Evolutionary conservation across 306 rosid species (phyloP).

Genomic region (Trifolium dubium): DNA sequence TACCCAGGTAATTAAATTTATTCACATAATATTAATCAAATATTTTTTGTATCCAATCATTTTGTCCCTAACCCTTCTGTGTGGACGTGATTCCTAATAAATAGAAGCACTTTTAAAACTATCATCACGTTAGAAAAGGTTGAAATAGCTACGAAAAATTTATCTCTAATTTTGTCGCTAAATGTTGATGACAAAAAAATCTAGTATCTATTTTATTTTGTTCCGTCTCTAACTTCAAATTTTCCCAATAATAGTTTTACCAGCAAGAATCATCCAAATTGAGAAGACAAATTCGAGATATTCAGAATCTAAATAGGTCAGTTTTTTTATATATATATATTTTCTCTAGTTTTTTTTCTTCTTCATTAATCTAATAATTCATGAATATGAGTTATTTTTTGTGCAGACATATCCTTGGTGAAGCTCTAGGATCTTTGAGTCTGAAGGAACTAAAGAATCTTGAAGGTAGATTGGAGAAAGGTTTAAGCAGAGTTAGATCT

Average conservation of each 20-base stretch:
- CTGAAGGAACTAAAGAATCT: slow-evolving; percentile 85
- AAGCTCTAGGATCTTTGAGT: slow-evolving; percentile 73
- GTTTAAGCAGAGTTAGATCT: slow-evolving; percentile 84
- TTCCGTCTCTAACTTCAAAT: not conserved
- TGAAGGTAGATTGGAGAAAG: slow-evolving; percentile 94
- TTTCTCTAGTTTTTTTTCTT: not conserved
- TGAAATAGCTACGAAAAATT: too few relatives aligned
- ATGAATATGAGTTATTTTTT: not conserved
- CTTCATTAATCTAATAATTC: not conserved
- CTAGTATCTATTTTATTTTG: too few relatives aligned
- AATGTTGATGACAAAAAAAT: too few relatives aligned
- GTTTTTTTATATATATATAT: not conserved
- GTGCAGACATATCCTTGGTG: slow-evolving; percentile 85
- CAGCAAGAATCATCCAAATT: slow-evolving; percentile 91
- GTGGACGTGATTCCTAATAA: too few relatives aligned
- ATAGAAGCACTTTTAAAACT: too few relatives aligned
- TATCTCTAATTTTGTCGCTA: too few relatives aligned
- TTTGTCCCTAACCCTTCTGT: too few relatives aligned
- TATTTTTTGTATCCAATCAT: too few relatives aligned
- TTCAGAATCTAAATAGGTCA: slow-evolving; percentile 83
- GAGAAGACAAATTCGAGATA: slow-evolving; percentile 82
- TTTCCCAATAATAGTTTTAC: slow-evolving; percentile 64
- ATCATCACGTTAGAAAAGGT: too few relatives aligned
- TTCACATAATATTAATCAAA: too few relatives aligned
- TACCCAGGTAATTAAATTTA: slow-evolving; percentile 58